Evolutionary conservation across 2,329 filamentous ascomycete genomes (phyloP), one percentile per base, ranked within the genome.

Genomic region (Aspergillus candidus): DNA sequence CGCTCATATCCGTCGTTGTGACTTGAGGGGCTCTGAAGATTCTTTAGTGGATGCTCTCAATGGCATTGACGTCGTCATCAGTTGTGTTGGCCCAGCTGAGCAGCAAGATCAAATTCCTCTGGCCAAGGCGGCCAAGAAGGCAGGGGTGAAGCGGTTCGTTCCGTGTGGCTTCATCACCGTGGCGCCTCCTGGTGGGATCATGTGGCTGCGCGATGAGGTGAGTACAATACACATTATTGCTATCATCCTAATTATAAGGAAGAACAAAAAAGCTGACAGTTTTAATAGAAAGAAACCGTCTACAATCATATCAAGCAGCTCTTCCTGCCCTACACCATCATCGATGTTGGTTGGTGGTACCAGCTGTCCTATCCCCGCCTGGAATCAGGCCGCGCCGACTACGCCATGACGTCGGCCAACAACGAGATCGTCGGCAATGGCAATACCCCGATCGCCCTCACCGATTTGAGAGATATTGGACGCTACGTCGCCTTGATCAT

Each of bases 271-370:
- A 14, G n/a, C 11, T 22, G 27, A 8, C n/a, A 22, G 14, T 15
- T 10, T 37, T n/a, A n/a, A 31, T 48, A 72, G 61, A 80, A 80
- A 65, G 73, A 79, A 50, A 59, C 65, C 2, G 64, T 78, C 11
- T 68, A 74, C 53, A 68, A 75, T 44, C 68, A 74, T 41, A 64
- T 79, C 46, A 71, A 72, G 52, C 60, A 66, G 42, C 54, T 74
- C 2, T 59, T 65, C 29, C 65, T 81, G 1, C 74, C 75, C 0
- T 81, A 74, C 60, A 80, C 78, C 5, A 63, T 77, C 53, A 72
- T 80, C 39, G 77, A 81, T 48, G 70, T 79, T 11, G 78, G 77
- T n/a, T 78, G 67, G 65, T 81, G 78, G 78, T 75, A 77, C 54
- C 75, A 79, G 52, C 51, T 74, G 27, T 61, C 64, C 4, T 65